These are phyloP conservation scores for Heliamphora exappendiculata DNA, from an alignment of 148 eudicot genomes.

Conservation along the genomic window DNA sequence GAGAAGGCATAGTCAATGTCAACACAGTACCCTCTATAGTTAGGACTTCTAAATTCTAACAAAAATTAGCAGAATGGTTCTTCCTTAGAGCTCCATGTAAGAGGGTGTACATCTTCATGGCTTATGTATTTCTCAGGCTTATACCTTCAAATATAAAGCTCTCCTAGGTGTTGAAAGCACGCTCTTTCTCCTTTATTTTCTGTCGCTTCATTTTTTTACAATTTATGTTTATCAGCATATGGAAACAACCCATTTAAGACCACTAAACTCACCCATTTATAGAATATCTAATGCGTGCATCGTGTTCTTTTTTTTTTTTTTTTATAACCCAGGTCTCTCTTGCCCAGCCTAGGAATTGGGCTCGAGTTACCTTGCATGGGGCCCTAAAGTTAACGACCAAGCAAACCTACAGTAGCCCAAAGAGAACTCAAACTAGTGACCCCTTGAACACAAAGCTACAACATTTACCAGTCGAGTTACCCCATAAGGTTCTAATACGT, in stretches of 20 bases:
- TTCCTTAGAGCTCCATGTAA: background rate
- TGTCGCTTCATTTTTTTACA: background rate
- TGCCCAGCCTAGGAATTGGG: too few relatives aligned
- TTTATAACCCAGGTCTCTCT: too few relatives aligned
- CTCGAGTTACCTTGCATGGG: too few relatives aligned
- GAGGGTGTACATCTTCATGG: background rate
- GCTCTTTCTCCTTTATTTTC: background rate
- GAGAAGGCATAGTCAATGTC: background rate
- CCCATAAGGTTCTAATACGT: background rate
- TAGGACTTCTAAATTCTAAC: background rate
- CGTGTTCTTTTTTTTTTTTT: too few relatives aligned
- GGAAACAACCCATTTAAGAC: background rate
- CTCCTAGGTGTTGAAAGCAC: background rate
- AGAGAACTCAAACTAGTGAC: too few relatives aligned
- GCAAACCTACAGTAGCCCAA: too few relatives aligned
- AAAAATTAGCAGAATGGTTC: background rate
- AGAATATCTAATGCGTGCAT: background rate
- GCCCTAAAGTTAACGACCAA: too few relatives aligned
- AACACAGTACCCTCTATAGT: background rate
- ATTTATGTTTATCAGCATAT: background rate
- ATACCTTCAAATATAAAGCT: background rate
- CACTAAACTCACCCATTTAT: background rate
- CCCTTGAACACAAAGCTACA: too few relatives aligned
- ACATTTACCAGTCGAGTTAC: too few relatives aligned
- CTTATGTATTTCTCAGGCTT: background rate